Evolutionary conservation across 2,329 filamentous ascomycete genomes (phyloP).

Genomic region (Talaromyces sp.): DNA sequence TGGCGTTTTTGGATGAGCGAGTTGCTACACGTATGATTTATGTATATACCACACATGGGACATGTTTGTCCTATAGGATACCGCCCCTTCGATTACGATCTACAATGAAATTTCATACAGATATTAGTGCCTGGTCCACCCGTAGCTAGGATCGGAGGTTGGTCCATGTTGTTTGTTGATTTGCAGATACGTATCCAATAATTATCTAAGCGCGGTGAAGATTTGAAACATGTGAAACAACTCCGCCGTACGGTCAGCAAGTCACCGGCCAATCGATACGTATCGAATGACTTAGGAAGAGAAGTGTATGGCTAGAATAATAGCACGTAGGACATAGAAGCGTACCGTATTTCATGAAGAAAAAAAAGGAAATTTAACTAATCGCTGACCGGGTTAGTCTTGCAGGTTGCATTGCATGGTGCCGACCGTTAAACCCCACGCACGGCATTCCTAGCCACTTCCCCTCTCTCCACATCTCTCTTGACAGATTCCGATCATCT

Average conservation of each 20-base stretch:
- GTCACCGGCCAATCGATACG: neutral
- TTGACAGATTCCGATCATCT: neutral
- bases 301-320: neutral
- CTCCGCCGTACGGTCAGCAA: neutral
- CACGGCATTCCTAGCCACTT: neutral
- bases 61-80: neutral
- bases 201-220: neutral
- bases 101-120: neutral
- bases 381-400: neutral
- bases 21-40: conserved; percentile 1
- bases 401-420: neutral
- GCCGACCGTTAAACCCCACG: neutral
- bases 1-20: conserved; percentile 1
- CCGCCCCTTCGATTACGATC: neutral
- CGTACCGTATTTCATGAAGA: neutral
- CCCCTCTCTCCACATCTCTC: neutral
- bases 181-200: neutral
- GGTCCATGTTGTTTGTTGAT: neutral
- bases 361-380: neutral
- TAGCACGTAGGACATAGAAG: neutral
- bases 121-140: neutral
- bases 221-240: neutral
- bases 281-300: neutral
- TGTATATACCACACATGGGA: neutral
- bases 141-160: neutral